Evolutionary conservation across 164 flowering plant genomes (phyloP).

Genomic region (Hamamelis virginiana): DNA sequence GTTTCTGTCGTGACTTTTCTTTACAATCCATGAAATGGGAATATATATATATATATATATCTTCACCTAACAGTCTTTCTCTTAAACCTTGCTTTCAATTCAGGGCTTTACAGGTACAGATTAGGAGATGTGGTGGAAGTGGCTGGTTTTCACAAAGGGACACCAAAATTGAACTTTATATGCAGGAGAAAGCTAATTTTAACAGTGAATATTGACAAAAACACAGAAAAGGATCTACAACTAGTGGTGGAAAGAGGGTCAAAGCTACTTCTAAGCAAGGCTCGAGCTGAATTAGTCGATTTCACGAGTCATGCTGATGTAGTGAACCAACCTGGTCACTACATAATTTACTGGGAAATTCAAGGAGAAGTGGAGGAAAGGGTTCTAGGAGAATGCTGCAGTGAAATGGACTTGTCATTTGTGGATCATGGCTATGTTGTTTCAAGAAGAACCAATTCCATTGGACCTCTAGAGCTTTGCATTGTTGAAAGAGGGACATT

Average conservation of each 20-base stretch:
- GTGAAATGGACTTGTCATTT: constrained; percentile 71
- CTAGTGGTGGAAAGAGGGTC: constrained; percentile 72
- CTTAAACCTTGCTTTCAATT: constrained; percentile 28
- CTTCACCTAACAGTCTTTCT: background rate
- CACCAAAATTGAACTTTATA: constrained; percentile 78
- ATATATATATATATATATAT: too few relatives aligned
- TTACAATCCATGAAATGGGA: background rate
- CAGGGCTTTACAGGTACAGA: constrained; percentile 86
- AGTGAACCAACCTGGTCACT: constrained; percentile 65
- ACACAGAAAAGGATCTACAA: constrained; percentile 86
- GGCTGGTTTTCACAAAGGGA: constrained; percentile 66
- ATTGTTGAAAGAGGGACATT: constrained; percentile 82
- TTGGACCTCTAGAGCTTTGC: constrained; percentile 85
- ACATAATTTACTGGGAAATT: constrained; percentile 85
- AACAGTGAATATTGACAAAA: constrained; percentile 87
- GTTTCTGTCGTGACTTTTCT: background rate
- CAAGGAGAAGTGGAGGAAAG: constrained; percentile 61
- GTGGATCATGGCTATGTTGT: constrained; percentile 79
- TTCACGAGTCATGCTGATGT: constrained; percentile 81
- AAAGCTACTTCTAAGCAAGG: constrained; percentile 30
- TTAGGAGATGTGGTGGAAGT: constrained; percentile 94
- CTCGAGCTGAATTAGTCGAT: constrained; percentile 68
- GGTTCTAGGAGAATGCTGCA: constrained; percentile 59
- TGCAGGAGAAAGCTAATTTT: constrained; percentile 83
- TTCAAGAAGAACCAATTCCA: constrained; percentile 59